Base-by-base conservation (phyloP, 2,329 filamentous ascomycete species). In the Xylaria hypoxylon region DNA sequence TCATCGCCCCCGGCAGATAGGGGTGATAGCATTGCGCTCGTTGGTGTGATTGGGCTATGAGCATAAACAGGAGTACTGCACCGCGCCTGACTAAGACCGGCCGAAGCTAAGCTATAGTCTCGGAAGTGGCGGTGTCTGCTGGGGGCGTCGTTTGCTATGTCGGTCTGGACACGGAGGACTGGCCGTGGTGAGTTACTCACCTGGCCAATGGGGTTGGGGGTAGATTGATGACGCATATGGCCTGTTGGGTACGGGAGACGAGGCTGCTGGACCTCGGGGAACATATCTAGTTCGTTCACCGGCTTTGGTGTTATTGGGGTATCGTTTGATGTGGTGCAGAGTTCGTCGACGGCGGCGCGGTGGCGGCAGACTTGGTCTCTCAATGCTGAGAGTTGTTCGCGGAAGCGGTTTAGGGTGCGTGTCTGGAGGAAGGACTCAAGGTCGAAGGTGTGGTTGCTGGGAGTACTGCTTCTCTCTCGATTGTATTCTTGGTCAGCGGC, bases 281-380 rank as follows among this genome's bases (percentile, higher is more conserved):
- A 1, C 17, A 48, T 28, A 2, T 33, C 11, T 48, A 50, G 13
- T 19, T 17, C 8, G n/a, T 7, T 58, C 22, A 22, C 4, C 13
- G 26, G 28, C 5, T 17, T 45, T 28, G 55, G 24, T 31, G 61
- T 13, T 28, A 11, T 31, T 33, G 72, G 67, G 11, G 68, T 61
- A 11, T 75, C 68, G 51, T 73, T 45, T 17, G 76, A 31, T 52
- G 68, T 42, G 55, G 66, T 40, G 48, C 74, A 64, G 35, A 82
- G 69, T 33, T 73, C 72, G 45, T 86, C 81, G 13, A 88, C 77
- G 53, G 80, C 80, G 45, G 78, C 76, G 50, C 85, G 76, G 73
- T 88, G 86, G 42, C 80, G 79, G 17, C 76, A 69, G 24, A 89
- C 81, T 69, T 88, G 86, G 6, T 78, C 75, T 45, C 81, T 81